A percentile compares a stretch with the other conserved stretches of the same genome.
phyloP scores from a whole-genome alignment of 2,329 filamentous ascomycete genomes.

The Fusarium sp. region DNA sequence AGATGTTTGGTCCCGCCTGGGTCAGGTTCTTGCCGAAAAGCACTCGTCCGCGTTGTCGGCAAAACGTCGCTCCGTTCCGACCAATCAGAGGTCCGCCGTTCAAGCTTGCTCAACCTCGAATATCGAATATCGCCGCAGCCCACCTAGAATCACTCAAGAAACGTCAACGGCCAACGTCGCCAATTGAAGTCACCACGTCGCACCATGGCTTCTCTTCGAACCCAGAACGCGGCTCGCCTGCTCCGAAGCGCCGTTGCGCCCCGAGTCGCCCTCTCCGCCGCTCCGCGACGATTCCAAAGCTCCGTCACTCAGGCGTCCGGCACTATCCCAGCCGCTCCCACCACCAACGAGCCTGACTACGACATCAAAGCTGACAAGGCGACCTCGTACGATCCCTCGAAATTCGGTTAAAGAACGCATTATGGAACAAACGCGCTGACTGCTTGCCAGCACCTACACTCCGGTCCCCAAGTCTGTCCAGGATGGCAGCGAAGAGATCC shows the following conservation, averaged over 20 bases:
- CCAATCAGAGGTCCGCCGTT: slow-evolving; percentile 59
- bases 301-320: slow-evolving; percentile 61
- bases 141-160: slow-evolving; percentile 46
- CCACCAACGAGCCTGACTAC: slow-evolving; percentile 85
- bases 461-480: slow-evolving; percentile 91
- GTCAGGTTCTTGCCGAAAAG: slow-evolving; percentile 62
- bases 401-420: slow-evolving; percentile 14
- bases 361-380: slow-evolving; percentile 86
- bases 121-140: slow-evolving; percentile 52
- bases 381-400: slow-evolving; percentile 78
- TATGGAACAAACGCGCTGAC: slow-evolving; percentile 37
- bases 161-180: slow-evolving; percentile 29
- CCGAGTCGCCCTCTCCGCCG: slow-evolving; percentile 58
- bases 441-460: slow-evolving; percentile 80
- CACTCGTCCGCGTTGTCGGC: slow-evolving; percentile 60
- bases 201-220: slow-evolving; percentile 78
- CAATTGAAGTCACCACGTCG: slow-evolving; percentile 48
- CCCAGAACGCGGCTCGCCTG: slow-evolving; percentile 67
- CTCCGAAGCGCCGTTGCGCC: slow-evolving; percentile 63
- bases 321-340: slow-evolving; percentile 54
- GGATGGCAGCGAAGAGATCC: slow-evolving; percentile 87
- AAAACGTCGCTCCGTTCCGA: slow-evolving; percentile 59
- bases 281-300: slow-evolving; percentile 71
- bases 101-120: slow-evolving; percentile 49
- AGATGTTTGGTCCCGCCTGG: slow-evolving; percentile 47